Evolutionary conservation across 1,284 basidiomycete species (phyloP).

Genomic region (Cystobasidiaceae sp.): DNA sequence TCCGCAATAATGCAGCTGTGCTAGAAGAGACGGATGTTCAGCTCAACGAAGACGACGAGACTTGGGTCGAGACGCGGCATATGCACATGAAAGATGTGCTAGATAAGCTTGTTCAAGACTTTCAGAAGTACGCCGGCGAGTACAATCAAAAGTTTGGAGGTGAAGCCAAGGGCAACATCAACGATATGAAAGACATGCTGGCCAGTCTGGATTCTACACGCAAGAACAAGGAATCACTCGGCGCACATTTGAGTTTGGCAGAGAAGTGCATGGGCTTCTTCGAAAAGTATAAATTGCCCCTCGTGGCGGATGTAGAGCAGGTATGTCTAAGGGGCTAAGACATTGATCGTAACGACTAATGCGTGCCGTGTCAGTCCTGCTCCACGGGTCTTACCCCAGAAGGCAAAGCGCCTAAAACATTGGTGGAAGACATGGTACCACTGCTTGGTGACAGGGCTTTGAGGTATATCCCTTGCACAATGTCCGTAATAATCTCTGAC

Average conservation of each 20-base stretch:
- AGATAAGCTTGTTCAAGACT: constrained; percentile 90
- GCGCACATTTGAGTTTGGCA: constrained; percentile 92
- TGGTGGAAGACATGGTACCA: constrained; percentile 99
- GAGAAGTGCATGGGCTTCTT: constrained; percentile 95
- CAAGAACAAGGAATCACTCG: constrained; percentile 92
- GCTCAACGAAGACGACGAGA: constrained; percentile 76
- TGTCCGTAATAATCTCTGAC: background rate
- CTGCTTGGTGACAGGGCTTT: constrained; percentile 80
- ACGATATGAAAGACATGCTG: constrained; percentile 99
- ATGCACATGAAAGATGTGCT: constrained; percentile 98
- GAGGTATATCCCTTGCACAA: constrained; percentile 53
- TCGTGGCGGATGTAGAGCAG: constrained; percentile 90
- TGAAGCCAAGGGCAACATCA: constrained; percentile 75
- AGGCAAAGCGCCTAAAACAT: constrained; percentile 79
- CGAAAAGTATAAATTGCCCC: constrained; percentile 76
- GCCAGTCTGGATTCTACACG: constrained; percentile 92
- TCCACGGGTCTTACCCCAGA: constrained; percentile 83
- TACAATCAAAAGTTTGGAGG: constrained; percentile 68
- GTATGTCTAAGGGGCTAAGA: constrained; percentile 55
- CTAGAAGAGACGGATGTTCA: constrained; percentile 81
- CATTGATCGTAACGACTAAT: background rate
- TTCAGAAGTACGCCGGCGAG: constrained; percentile 86
- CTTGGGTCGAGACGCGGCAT: constrained; percentile 89
- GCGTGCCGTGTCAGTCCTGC: constrained; percentile 61
- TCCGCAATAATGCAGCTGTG: constrained; percentile 53